Evolutionary conservation across 1,139 yeast genomes (phyloP), one percentile per base, ranked within the genome.

Genomic region (Arxiozyma heterogenica): DNA sequence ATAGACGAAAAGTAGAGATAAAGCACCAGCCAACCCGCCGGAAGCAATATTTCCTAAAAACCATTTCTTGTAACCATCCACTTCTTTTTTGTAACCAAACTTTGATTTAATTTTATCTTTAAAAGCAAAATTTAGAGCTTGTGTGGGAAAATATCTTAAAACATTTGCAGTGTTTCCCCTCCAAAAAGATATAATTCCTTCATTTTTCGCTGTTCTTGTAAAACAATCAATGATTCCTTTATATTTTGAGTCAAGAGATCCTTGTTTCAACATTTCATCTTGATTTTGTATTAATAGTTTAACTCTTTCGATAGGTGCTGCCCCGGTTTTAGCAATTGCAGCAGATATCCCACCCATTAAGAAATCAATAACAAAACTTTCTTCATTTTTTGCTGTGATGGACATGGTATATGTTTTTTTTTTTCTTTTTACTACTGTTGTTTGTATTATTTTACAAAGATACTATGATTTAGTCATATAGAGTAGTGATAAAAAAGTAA

Each of bases 281-380:
- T 57, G 59, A 44, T 57, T 57, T 51, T 57, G 59, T 47, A 57
- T 57, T 27, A 57, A 49, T 39, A 57, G 39, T 48, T 57, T 57
- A 39, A 57, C 59, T 54, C 59, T 55, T 51, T 57, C 59, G 47
- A 57, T 57, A 18, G 59, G 59, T 7, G 59, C 53, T 17, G 59
- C 59, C 23, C 55, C 57, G 11, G 59, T 57, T 55, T 57, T 57
- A 2, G 59, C 59, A 18, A 57, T 52, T 18, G 59, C 59, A 12
- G 59, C 59, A 17, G 58, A 55, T 15, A 57, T 56, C 54, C 59
- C 59, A 52, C 59, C 59, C 59, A 57, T 57, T 34, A 57, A 39
- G 50, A 57, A 57, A 51, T 57, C 58, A 38, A 54, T 34, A 4
- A 42, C 17, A 44, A 53, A 53, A 41, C 50, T 48, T 39, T 44